phyloP scores from a whole-genome alignment of 495 filamentous ascomycete genomes.

The Penicillium cosmopolitanum region DNA sequence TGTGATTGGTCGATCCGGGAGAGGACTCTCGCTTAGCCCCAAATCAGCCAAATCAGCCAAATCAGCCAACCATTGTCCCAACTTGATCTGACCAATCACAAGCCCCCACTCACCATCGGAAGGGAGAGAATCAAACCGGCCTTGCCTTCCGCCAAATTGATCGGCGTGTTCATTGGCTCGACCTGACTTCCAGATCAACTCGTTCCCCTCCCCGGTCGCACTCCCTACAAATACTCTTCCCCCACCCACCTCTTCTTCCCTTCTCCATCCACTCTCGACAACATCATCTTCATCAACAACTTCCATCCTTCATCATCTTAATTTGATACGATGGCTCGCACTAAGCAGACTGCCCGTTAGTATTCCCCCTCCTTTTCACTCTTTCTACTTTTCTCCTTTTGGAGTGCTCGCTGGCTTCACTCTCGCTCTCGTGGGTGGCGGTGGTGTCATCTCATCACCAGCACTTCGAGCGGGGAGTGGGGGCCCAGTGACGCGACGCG shows the following conservation, averaged over 20 bases:
- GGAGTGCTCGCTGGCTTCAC: background rate
- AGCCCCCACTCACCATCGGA: slow-evolving; percentile 13
- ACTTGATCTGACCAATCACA: slow-evolving; percentile 33
- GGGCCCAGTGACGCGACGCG: slow-evolving; percentile 16
- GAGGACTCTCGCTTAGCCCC: slow-evolving; percentile 43
- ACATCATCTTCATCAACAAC: slow-evolving; percentile 47
- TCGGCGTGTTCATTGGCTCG: slow-evolving; percentile 27
- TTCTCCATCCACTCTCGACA: slow-evolving; percentile 50
- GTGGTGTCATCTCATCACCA: background rate
- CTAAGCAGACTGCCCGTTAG: slow-evolving; percentile 99
- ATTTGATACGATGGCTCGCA: slow-evolving; percentile 81
- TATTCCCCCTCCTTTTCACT: slow-evolving; percentile 17
- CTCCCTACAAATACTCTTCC: slow-evolving; percentile 54
- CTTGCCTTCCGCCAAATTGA: slow-evolving; percentile 40
- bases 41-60: background rate
- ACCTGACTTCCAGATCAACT: slow-evolving; percentile 44
- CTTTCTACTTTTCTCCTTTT: slow-evolving; percentile 12
- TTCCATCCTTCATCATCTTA: slow-evolving; percentile 46
- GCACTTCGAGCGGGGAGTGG: background rate
- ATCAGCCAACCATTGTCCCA: slow-evolving; percentile 7
- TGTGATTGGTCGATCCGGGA: slow-evolving; percentile 40
- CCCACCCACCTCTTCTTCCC: slow-evolving; percentile 53
- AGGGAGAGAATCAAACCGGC: background rate
- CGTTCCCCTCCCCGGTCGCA: slow-evolving; percentile 23
- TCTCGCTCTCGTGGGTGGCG: background rate